phyloP scores from a whole-genome alignment of 805 yeast genomes.

The Pichia nakasei region DNA sequence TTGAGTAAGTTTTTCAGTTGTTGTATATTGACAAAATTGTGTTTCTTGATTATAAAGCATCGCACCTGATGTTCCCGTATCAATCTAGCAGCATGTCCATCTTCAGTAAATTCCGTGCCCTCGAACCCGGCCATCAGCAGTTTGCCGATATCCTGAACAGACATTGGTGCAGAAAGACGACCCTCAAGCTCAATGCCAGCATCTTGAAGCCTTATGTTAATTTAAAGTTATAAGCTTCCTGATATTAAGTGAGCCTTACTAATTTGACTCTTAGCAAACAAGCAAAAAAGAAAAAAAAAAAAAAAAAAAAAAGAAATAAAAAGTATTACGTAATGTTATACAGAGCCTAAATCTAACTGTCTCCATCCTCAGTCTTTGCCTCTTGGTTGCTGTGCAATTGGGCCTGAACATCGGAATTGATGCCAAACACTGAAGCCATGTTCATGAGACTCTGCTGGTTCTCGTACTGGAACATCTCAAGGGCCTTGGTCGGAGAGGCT shows the following conservation, averaged over 20 bases:
- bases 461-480: conserved; percentile 1
- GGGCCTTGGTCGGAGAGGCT: neutral
- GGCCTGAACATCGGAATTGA: neutral
- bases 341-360: too few species aligned
- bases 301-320: too few species aligned
- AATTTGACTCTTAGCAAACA: too few species aligned
- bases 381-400: neutral
- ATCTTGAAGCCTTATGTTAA: too few species aligned
- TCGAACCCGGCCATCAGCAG: conserved; percentile 52
- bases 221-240: too few species aligned
- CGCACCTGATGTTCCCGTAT: conserved; percentile 44
- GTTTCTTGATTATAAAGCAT: conserved; percentile 41
- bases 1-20: conserved; percentile 42
- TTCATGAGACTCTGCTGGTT: conserved; percentile 3
- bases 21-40: conserved; percentile 41
- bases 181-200: too few species aligned
- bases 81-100: conserved; percentile 38
- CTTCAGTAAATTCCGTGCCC: conserved; percentile 41
- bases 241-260: too few species aligned
- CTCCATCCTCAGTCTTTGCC: neutral
- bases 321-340: too few species aligned
- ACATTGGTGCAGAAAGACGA: neutral
- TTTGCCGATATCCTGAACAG: conserved; percentile 31
- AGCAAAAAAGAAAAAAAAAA: too few species aligned
- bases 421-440: conserved; percentile 5